Conservation (phyloP, 73 alveolate species). For the Halteria grandinella region DNA sequence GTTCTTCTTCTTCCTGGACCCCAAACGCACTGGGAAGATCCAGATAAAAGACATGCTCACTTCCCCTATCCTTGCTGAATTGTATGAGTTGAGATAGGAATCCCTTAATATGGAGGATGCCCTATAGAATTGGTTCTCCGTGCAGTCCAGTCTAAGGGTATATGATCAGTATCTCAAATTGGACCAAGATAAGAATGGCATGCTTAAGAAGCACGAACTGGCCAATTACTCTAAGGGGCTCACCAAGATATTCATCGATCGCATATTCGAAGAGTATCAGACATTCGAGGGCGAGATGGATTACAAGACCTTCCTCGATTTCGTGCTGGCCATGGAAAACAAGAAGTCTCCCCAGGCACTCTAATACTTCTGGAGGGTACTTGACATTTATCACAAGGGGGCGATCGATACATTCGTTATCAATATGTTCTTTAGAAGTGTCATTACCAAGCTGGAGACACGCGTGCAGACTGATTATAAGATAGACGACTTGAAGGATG, state of each 20-base stretch:
- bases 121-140: constrained; percentile 90
- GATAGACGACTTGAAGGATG: constrained; percentile 95
- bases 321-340: constrained; percentile 99
- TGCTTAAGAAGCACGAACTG: constrained; percentile 90
- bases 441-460: constrained; percentile 78
- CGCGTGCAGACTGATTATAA: constrained; percentile 87
- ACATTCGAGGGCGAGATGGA: constrained; percentile 98
- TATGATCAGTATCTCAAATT: constrained; percentile 92
- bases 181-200: constrained; percentile 95
- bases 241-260: constrained; percentile 90
- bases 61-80: constrained; percentile 93
- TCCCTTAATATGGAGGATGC: constrained; percentile 82
- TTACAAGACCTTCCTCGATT: constrained; percentile 97
- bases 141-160: constrained; percentile 84
- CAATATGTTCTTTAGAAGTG: constrained; percentile 92
- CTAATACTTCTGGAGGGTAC: constrained; percentile 85
- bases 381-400: constrained; percentile 89
- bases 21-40: constrained; percentile 94
- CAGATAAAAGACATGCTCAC: constrained; percentile 94
- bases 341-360: constrained; percentile 92
- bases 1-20: constrained; percentile 96
- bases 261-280: constrained; percentile 94
- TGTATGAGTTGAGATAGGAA: constrained; percentile 88
- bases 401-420: constrained; percentile 95
- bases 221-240: constrained; percentile 89